Conservation (phyloP, 805 yeast species). For the Debaryomyces castellii region DNA sequence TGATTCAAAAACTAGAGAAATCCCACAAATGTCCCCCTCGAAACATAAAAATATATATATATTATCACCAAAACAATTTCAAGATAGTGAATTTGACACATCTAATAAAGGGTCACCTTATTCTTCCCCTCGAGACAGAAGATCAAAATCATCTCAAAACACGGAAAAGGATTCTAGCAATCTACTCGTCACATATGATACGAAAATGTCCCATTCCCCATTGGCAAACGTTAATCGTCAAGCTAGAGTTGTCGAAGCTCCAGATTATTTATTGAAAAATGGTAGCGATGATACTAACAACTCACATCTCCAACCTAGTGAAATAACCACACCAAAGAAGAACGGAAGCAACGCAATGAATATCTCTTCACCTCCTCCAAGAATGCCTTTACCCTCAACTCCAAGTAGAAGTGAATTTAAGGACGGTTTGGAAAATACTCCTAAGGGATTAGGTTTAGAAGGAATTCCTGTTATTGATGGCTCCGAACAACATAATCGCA, state of each 20-base stretch:
- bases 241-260: conserved; percentile 44
- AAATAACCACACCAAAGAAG: conserved; percentile 17
- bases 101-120: conserved; percentile 12
- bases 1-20: neutral
- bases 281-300: neutral
- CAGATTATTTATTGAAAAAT: conserved; percentile 15
- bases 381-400: conserved; percentile 23
- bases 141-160: conserved; percentile 9
- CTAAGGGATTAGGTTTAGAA: conserved; percentile 40
- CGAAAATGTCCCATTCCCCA: conserved; percentile 32
- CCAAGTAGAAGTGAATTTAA: neutral
- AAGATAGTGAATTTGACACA: conserved; percentile 32
- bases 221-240: conserved; percentile 44
- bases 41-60: conserved; percentile 33
- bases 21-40: conserved; percentile 11
- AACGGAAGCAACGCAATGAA: conserved; percentile 1
- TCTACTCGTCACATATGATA: neutral
- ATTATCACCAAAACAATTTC: conserved; percentile 38
- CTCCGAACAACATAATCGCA: conserved; percentile 1
- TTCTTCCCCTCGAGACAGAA: conserved; percentile 11
- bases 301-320: conserved; percentile 6
- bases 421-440: conserved; percentile 15
- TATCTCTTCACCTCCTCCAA: conserved; percentile 41
- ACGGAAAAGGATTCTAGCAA: neutral
- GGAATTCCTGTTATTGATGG: conserved; percentile 20